These are phyloP conservation scores for barley (Hordeum vulgare) DNA, from an alignment of 176 grass and related monocot species.

Conservation along the genomic window MorexV3_pseudomolecules_assembly NC_058521.1:588052412-588052911, in stretches of 20 bases:
- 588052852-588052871: not conserved
- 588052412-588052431: constrained; percentile 23
- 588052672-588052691: constrained; percentile 3
- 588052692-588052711: not conserved
- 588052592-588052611: not conserved
- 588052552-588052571: not conserved
- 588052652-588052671: not conserved
- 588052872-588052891: constrained; percentile 10
- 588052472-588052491: not conserved
- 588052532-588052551: not conserved
- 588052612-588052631: not conserved
- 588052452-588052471: constrained; percentile 42
- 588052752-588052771: constrained; percentile 50
- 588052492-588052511: constrained; percentile 25
- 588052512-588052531: not conserved
- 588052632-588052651: not conserved
- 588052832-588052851: not conserved
- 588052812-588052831: constrained; percentile 29
- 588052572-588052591: not conserved
- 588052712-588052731: constrained; percentile 39
- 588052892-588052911: not conserved
- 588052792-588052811: constrained; percentile 20
- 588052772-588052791: constrained; percentile 35
- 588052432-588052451: constrained; percentile 64
- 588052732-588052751: constrained; percentile 41